phyloP scores from a whole-genome alignment of 202 grass and related monocot genomes.

The Carex arenaria region DNA sequence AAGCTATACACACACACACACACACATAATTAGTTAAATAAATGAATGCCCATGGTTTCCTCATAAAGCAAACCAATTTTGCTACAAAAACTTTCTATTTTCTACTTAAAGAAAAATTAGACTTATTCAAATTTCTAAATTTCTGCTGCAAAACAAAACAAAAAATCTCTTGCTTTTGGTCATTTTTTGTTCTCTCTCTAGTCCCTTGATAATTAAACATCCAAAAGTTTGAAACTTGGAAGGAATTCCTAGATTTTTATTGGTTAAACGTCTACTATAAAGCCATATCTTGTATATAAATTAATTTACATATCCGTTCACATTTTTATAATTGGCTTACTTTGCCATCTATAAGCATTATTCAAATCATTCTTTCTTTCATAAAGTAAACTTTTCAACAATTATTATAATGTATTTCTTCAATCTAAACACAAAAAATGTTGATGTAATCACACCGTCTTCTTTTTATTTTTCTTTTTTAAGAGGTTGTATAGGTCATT shows the following conservation, averaged over 20 bases:
- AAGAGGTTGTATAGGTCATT: not conserved
- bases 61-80: not conserved
- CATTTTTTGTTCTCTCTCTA: not conserved
- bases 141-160: not conserved
- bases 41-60: not conserved
- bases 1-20: not conserved
- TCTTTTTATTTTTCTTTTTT: not conserved
- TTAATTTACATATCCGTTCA: not conserved
- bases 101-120: not conserved
- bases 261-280: not conserved
- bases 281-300: not conserved
- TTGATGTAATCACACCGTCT: not conserved
- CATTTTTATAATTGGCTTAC: not conserved
- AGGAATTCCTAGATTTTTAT: not conserved
- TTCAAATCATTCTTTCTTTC: not conserved
- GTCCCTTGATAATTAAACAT: not conserved
- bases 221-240: not conserved
- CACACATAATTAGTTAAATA: not conserved
- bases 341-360: not conserved
- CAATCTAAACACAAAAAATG: not conserved
- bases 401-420: not conserved
- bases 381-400: not conserved
- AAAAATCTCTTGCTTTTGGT: not conserved
- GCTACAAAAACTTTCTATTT: not conserved
- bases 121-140: not conserved